A percentile compares a stretch with the other conserved stretches of the same genome.
phyloP scores from a whole-genome alignment of 148 eudicot genomes.

The Tetragonia tetragonoides region DNA sequence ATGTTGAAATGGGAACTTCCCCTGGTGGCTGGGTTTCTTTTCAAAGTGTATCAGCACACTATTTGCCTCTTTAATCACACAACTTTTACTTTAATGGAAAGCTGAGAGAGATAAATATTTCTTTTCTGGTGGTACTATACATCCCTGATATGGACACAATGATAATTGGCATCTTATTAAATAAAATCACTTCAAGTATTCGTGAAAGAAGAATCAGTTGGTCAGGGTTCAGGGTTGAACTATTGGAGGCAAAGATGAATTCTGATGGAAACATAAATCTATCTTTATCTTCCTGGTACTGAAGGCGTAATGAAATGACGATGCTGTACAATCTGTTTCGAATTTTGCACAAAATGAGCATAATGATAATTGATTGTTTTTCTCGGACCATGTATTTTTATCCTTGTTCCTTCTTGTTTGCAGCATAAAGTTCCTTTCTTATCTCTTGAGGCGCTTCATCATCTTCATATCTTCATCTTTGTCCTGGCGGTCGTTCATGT shows the following conservation, averaged over 20 bases:
- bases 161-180: not conserved
- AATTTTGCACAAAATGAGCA: not conserved
- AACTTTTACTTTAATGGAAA: not conserved
- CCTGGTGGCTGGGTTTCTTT: not conserved
- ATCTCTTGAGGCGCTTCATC: constrained; percentile 77
- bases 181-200: not conserved
- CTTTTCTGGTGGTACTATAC: not conserved
- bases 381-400: not conserved
- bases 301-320: not conserved
- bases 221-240: not conserved
- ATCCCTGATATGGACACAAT: not conserved
- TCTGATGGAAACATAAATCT: not conserved
- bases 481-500: constrained; percentile 80
- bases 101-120: not conserved
- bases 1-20: not conserved
- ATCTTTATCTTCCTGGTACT: not conserved
- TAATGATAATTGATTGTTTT: not conserved
- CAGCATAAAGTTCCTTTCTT: constrained; percentile 70
- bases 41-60: not conserved
- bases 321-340: not conserved
- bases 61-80: not conserved
- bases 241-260: not conserved
- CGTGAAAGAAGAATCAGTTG: not conserved
- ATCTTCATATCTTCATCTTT: constrained; percentile 90
- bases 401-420: not conserved